Base-by-base conservation (phyloP, 176 grass and related monocot genomes). In the Themeda triandra region DNA sequence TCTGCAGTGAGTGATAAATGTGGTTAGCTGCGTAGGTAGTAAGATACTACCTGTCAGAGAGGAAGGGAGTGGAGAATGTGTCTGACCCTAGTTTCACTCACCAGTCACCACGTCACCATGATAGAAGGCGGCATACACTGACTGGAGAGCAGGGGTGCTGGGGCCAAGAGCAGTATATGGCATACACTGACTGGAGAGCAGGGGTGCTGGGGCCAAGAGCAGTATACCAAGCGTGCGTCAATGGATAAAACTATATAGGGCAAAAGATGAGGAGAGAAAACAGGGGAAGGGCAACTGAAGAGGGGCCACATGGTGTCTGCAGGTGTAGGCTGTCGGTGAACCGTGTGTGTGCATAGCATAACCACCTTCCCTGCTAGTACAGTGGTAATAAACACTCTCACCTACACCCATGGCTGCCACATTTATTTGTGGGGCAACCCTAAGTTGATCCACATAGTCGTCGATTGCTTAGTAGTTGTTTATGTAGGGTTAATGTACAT, bases 271-370 rank as follows among this genome's bases (percentile, higher is more conserved):
- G 54, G 74, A 62, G 85, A 69, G 37, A 82, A 64, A 58, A 71
- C 73, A 63, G 33, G 37, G 66, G 70, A 58, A 82, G 83, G 83
- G 76, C 80, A 83, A 86, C 59, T 79, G 36, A 82, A 79, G 36
- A 54, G 54, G 70, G 88, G 78, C 88, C 80, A 46, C 79, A 69
- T 66, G 71, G 82, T 30, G 85, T 37, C 63, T 92, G 84, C 78
- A 73, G 63, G 54, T 81, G 63, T 85, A 79, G 80, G 87, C 82
- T 94, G 95, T 90, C 91, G 93, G 93, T 92, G 93, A 90, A 92
- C 87, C 72, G 48, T 84, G 46, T 86, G 80, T 71, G 32, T 71
- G 67, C 19, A 66, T 56, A 42, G 69, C 84, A 83, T 90, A 92
- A 90, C 90, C 87, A 92, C 86, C 86, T 71, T 84, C 76, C 56